Base-by-base conservation (phyloP, 495 filamentous ascomycete species). In the Parathielavia hyrcaniae region DNA sequence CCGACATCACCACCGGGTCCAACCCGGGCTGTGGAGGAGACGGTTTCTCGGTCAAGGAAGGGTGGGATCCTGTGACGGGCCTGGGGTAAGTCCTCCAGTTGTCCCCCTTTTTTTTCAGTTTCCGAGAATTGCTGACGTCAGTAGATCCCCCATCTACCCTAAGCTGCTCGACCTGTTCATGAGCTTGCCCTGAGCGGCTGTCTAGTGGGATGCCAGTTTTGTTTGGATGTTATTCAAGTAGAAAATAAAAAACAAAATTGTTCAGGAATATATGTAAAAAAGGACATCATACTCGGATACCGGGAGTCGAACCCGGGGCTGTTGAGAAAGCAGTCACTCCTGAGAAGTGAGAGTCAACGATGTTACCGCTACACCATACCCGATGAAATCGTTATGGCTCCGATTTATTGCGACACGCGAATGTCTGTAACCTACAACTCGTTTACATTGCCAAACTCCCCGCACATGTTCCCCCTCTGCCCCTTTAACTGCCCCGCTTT, bases 51-150 rank as follows among this genome's bases (percentile, higher is more conserved):
- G 76, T 76, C 9, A 75, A 69, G 10, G 57, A 71, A 58, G 80
- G 80, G 16, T 86, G 84, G 84, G 83, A 87, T 70, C 82, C 83
- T 16, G 82, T 84, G 12, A 86, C 79, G 12, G 84, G 83, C 13
- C 62, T 86, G 54, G 83, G 83, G 26, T 68, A 57, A 59, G 65
- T 66, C 4, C 16, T 6, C n/a, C n/a, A n/a, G n/a, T n/a, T n/a
- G n/a, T n/a, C n/a, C n/a, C n/a, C n/a, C 11, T 2, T 43, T 0
- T 11, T 36, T 48, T 6, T 2, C 6, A 35, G 17, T 7, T 17
- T 17, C 2, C 8, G 23, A 16, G 13, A 2, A 49, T 11, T 0
- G 2, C 53, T 52, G 40, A 58, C 43, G 7, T 10, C 0, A 40
- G 20, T 16, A 65, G 63, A 6, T 54, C 63, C n/a, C 60, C 63